Evolutionary conservation across 2,329 filamentous ascomycete species (phyloP).

Genomic region (Phymatotrichopsis omnivora): DNA sequence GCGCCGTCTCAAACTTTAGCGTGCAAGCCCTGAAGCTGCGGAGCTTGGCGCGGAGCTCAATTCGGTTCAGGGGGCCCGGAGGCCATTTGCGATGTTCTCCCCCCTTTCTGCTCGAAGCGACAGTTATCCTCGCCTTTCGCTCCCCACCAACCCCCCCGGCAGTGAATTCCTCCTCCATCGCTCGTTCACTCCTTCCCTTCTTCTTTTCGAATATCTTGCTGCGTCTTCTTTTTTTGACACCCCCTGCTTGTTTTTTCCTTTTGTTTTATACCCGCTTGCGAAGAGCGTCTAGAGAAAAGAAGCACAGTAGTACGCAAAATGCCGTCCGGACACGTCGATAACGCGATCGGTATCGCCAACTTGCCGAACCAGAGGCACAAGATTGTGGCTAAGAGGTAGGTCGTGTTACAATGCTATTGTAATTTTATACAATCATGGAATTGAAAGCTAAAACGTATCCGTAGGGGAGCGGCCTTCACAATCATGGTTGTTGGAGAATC

Average conservation of each 20-base stretch:
- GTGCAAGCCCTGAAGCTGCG: no score
- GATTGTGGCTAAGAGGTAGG: conserved; percentile 52
- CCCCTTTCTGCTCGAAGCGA: no score
- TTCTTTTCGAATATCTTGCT: neutral
- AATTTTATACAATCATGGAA: no score
- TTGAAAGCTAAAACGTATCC: conserved; percentile 6
- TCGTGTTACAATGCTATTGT: no score
- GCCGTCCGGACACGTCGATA: conserved; percentile 29
- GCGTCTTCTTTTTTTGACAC: neutral
- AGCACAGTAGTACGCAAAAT: conserved; percentile 7
- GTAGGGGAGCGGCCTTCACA: conserved; percentile 93
- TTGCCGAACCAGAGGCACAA: conserved; percentile 65
- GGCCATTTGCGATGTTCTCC: no score
- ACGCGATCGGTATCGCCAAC: conserved; percentile 61
- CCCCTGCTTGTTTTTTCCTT: conserved; percentile 7
- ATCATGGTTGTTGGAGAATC: conserved; percentile 64
- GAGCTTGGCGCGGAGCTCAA: no score
- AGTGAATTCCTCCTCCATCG: conserved; percentile 3
- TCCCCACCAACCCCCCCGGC: no score
- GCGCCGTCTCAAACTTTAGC: no score
- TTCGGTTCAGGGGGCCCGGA: no score
- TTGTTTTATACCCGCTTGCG: neutral
- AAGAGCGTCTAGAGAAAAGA: conserved; percentile 3
- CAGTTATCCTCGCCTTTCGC: no score
- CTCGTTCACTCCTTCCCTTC: conserved; percentile 3